These are phyloP conservation scores for Ophiosphaerella korrae DNA, from an alignment of 2,329 filamentous ascomycete genomes.

Conservation along the genomic window DNA sequence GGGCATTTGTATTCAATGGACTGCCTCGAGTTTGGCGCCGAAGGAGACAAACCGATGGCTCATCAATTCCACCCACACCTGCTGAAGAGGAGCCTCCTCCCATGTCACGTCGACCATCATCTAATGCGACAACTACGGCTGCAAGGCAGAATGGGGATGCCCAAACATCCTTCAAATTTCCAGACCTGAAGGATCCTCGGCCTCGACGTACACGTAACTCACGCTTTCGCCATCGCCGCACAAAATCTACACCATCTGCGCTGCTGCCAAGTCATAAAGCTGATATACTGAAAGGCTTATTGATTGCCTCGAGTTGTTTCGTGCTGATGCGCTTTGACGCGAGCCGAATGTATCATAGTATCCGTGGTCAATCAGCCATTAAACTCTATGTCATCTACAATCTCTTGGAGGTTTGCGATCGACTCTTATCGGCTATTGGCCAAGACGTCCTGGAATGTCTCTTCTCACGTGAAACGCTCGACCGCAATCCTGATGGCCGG, in stretches of 20 bases:
- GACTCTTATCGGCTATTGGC: conserved; percentile 85
- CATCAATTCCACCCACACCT: conserved; percentile 28
- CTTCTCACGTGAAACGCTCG: conserved; percentile 90
- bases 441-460: conserved; percentile 97
- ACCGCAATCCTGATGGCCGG: conserved; percentile 82
- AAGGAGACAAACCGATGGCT: conserved; percentile 52
- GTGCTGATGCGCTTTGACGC: conserved; percentile 91
- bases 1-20: conserved; percentile 78
- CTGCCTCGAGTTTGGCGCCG: conserved; percentile 77
- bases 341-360: conserved; percentile 97
- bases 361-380: conserved; percentile 93
- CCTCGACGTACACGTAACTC: conserved; percentile 36
- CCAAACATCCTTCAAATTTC: conserved; percentile 31
- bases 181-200: conserved; percentile 33
- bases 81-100: conserved; percentile 34
- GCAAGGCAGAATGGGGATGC: conserved; percentile 29
- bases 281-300: conserved; percentile 85
- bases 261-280: conserved; percentile 91
- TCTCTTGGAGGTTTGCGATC: conserved; percentile 89
- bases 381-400: conserved; percentile 99
- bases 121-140: conserved; percentile 17
- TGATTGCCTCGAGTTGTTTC: conserved; percentile 84
- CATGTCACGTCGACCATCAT: conserved; percentile 34
- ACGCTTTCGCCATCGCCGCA: conserved; percentile 67
- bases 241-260: conserved; percentile 82